phyloP scores from a whole-genome alignment of 2,329 filamentous ascomycete species.

The Monilinia polystroma region DNA sequence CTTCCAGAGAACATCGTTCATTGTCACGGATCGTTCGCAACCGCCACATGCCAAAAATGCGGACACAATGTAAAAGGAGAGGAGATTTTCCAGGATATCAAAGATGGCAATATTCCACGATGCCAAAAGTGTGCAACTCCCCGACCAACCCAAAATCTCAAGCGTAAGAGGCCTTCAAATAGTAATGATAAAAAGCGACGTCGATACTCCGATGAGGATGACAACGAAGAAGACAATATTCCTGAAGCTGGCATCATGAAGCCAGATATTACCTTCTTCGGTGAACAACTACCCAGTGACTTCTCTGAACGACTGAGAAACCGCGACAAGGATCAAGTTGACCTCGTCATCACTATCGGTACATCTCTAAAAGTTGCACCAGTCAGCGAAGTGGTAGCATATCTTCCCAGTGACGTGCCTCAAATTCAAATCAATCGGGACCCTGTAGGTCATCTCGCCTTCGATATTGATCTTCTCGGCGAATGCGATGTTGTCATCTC shows the following conservation, averaged over 20 bases:
- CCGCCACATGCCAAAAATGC: constrained; percentile 84
- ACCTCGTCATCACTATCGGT: constrained; percentile 93
- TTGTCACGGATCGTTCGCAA: constrained; percentile 95
- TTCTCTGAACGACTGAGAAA: constrained; percentile 81
- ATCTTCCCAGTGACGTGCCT: constrained; percentile 74
- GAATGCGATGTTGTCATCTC: constrained; percentile 89
- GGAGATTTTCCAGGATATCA: constrained; percentile 76
- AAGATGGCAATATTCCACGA: constrained; percentile 70
- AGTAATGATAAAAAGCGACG: constrained; percentile 49
- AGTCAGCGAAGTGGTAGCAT: constrained; percentile 85
- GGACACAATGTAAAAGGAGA: constrained; percentile 71
- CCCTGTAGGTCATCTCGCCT: constrained; percentile 84
- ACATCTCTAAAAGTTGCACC: constrained; percentile 95
- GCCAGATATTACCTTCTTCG: constrained; percentile 98
- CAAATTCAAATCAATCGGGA: constrained; percentile 88
- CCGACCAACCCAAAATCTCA: constrained; percentile 51
- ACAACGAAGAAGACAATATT: constrained; percentile 60
- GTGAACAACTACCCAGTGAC: constrained; percentile 79
- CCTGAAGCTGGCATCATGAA: constrained; percentile 80
- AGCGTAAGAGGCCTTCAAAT: constrained; percentile 55
- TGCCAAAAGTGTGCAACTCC: constrained; percentile 68
- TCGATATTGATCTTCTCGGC: constrained; percentile 94
- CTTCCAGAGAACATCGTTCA: constrained; percentile 80
- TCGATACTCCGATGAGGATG: constrained; percentile 30
- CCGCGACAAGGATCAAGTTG: constrained; percentile 75